phyloP scores from a whole-genome alignment of 2,329 filamentous ascomycete genomes.

The Didymellaceae sp. region DNA sequence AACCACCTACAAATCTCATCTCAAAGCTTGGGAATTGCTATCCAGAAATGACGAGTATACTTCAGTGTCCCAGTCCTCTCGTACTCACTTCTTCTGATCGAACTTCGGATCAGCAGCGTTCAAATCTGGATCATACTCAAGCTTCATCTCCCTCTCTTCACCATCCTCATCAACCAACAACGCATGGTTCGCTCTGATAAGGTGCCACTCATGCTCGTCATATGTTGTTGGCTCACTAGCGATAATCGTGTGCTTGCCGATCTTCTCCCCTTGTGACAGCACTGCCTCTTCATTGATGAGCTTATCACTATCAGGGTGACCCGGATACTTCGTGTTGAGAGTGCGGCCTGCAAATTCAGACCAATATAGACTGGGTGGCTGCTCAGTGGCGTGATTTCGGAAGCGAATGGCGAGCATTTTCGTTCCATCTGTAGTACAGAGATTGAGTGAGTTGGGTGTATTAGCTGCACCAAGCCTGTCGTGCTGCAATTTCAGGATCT shows the following conservation, averaged over 20 bases:
- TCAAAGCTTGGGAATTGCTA: background rate
- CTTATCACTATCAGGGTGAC: constrained; percentile 52
- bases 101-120: constrained; percentile 50
- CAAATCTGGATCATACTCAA: constrained; percentile 49
- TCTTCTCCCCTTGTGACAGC: constrained; percentile 48
- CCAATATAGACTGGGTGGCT: constrained; percentile 61
- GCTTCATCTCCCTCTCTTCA: constrained; percentile 43
- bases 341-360: constrained; percentile 58
- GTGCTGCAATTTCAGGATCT: constrained; percentile 57
- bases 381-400: constrained; percentile 59
- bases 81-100: constrained; percentile 14
- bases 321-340: constrained; percentile 60
- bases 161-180: constrained; percentile 53
- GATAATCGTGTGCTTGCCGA: constrained; percentile 61
- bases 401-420: constrained; percentile 60
- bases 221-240: constrained; percentile 63
- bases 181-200: constrained; percentile 57
- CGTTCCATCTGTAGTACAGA: constrained; percentile 59
- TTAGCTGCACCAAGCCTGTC: constrained; percentile 47
- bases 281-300: constrained; percentile 44
- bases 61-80: background rate
- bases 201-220: constrained; percentile 58
- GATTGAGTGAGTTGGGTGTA: constrained; percentile 59
- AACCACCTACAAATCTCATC: too few relatives aligned
- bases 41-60: background rate